Evolutionary conservation across 345 rosid species (phyloP).

Genomic region (Gossypium bickii): DNA sequence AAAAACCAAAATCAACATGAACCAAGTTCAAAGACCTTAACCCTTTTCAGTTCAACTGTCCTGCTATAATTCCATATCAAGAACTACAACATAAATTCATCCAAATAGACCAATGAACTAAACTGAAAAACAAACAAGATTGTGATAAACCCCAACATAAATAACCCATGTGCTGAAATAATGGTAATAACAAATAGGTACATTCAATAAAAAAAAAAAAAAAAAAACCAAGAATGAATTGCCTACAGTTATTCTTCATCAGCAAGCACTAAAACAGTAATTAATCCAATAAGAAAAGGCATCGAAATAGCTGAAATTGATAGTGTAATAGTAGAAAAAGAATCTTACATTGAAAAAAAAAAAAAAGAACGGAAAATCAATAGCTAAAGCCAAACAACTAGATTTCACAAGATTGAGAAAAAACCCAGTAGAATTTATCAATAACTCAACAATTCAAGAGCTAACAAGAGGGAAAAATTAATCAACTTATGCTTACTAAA

Average conservation of each 20-base stretch:
- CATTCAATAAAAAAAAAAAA: not conserved
- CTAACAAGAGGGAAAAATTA: not conserved
- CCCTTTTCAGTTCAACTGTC: not conserved
- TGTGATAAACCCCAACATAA: not conserved
- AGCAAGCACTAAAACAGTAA: not conserved
- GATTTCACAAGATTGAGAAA: not conserved
- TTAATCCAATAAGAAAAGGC: not conserved
- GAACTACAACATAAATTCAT: not conserved
- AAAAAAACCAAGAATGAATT: not conserved
- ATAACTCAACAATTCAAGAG: not conserved
- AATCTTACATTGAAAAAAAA: not conserved
- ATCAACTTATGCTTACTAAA: not conserved
- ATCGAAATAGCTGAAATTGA: not conserved
- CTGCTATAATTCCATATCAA: not conserved
- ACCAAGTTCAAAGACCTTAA: not conserved
- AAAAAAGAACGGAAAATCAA: not conserved
- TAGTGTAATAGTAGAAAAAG: not conserved
- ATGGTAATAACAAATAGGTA: not conserved
- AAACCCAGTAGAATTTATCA: not conserved
- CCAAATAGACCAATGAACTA: not conserved
- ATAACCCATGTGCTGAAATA: not conserved
- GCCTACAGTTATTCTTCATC: not conserved
- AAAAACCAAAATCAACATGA: not conserved
- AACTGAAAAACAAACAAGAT: not conserved
- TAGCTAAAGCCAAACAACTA: not conserved